Conservation (phyloP, 345 rosid species). For the Euphorbia peplus region DNA sequence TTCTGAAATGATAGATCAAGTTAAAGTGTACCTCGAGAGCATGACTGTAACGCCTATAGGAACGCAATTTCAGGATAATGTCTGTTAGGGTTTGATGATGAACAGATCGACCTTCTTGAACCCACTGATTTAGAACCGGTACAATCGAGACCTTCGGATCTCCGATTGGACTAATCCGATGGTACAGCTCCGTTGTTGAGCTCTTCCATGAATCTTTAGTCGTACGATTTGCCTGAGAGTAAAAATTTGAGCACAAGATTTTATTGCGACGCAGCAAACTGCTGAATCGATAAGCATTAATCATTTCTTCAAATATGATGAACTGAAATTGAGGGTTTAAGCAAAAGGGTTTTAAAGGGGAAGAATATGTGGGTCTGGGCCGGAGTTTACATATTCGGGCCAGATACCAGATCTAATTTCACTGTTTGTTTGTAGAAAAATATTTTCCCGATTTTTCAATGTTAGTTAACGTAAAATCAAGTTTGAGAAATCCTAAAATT, state of each 20-base stretch:
- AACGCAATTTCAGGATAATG: conserved; percentile 25
- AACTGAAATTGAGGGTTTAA: background rate
- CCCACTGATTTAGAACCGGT: no score
- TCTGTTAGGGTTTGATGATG: conserved; percentile 9
- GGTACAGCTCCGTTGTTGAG: conserved; percentile 17
- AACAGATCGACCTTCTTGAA: conserved; percentile 28
- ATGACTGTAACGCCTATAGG: conserved; percentile 25
- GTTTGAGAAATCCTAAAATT: no score
- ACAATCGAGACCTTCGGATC: conserved; percentile 41
- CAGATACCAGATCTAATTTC: background rate
- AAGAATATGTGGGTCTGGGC: background rate
- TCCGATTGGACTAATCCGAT: conserved; percentile 32
- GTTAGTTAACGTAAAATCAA: no score
- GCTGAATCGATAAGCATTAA: background rate
- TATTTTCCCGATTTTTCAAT: no score
- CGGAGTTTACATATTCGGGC: background rate
- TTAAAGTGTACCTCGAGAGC: conserved; percentile 55
- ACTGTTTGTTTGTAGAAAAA: no score
- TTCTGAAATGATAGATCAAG: no score
- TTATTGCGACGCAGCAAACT: background rate
- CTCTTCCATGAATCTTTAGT: background rate
- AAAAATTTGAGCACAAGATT: background rate
- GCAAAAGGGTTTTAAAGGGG: no score
- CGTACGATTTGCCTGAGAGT: background rate
- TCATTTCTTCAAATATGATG: background rate